Percentiles rank a stretch among this genome's conserved stretches.
Evolutionary conservation across 75 land plant genomes (phyloP).

Genomic region (Adiantum capillusveneris): DNA sequence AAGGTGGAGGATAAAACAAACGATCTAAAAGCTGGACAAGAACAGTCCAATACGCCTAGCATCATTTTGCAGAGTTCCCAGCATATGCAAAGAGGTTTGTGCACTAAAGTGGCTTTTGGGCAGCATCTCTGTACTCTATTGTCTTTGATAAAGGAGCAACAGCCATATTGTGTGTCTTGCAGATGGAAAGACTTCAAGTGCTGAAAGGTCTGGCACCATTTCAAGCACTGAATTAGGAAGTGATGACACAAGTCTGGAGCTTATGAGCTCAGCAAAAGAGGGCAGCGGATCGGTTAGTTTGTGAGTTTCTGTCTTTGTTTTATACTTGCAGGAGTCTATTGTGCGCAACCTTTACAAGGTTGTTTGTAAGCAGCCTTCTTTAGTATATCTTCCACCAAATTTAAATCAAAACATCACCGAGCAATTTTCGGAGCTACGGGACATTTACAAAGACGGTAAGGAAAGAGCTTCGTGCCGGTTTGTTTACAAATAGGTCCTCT

Average conservation of each 20-base stretch:
- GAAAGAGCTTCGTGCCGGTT: neutral
- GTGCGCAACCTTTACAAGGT: no score
- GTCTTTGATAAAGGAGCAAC: no score
- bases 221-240: conserved; percentile 1
- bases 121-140: no score
- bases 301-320: neutral
- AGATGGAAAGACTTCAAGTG: neutral
- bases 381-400: conserved; percentile 68
- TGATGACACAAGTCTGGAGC: neutral
- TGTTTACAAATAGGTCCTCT: neutral
- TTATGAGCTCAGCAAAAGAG: neutral
- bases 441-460: conserved; percentile 75
- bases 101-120: no score
- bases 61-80: no score
- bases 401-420: conserved; percentile 76
- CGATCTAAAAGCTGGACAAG: conserved; percentile 1
- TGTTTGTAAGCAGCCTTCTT: conserved; percentile 28
- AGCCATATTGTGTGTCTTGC: no score
- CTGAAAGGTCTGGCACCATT: neutral
- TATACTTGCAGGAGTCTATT: no score
- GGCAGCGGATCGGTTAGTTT: neutral
- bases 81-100: no score
- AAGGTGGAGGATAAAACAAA: neutral
- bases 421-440: conserved; percentile 64
- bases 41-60: no score